These are phyloP conservation scores for Linnemannia schmuckeri DNA, from an alignment of 192 early-diverging fungal genomes.

Conservation along the genomic window DNA sequence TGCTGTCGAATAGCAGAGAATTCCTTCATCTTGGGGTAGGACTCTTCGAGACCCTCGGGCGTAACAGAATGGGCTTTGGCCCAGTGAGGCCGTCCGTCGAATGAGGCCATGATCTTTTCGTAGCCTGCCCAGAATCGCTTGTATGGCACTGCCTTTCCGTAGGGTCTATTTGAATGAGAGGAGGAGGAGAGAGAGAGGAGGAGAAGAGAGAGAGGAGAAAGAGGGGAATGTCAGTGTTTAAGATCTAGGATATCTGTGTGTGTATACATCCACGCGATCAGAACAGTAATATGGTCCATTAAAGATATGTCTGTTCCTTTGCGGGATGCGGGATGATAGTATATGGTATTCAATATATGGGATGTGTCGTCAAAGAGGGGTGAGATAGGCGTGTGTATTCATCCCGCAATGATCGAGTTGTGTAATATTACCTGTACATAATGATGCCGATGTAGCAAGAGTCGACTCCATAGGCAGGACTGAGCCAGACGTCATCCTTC, in stretches of 20 bases:
- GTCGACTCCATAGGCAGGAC: slow-evolving; percentile 72
- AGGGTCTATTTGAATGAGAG: slow-evolving; percentile 63
- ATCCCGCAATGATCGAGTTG: background rate
- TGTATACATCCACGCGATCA: background rate
- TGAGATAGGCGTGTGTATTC: background rate
- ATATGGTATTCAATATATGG: background rate
- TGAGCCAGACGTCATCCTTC: slow-evolving; percentile 78
- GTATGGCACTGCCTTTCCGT: slow-evolving; percentile 74
- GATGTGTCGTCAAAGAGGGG: background rate
- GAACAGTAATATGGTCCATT: background rate
- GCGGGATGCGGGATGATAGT: background rate
- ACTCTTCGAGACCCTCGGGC: slow-evolving; percentile 59
- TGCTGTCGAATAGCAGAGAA: slow-evolving; percentile 66
- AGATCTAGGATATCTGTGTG: background rate
- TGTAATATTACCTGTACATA: slow-evolving; percentile 70
- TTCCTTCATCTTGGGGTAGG: slow-evolving; percentile 74
- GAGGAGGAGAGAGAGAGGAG: background rate
- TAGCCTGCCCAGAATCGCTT: slow-evolving; percentile 78
- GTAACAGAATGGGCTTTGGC: slow-evolving; percentile 75
- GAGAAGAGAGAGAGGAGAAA: background rate
- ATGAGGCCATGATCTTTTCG: slow-evolving; percentile 78
- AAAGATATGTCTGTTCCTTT: background rate
- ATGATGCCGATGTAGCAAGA: slow-evolving; percentile 85
- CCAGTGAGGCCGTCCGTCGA: slow-evolving; percentile 81
- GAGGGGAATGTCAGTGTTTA: background rate